Percentiles rank a stretch among this genome's conserved stretches.
Conservation (phyloP, 2,329 filamentous ascomycete species). For the Fusarium papillatum region DNA sequence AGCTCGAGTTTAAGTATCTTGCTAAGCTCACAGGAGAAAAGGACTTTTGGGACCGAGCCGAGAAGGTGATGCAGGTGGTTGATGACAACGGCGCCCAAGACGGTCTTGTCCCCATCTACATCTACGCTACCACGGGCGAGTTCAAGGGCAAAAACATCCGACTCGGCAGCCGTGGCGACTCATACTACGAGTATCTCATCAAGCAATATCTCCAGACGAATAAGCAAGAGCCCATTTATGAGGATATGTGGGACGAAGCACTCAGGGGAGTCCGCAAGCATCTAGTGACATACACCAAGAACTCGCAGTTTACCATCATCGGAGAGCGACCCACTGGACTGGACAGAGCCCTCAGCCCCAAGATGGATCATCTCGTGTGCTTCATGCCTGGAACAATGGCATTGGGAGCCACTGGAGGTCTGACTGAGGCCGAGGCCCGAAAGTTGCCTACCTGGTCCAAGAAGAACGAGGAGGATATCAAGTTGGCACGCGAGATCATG, state of each 20-base stretch:
- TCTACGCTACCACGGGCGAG: conserved; percentile 82
- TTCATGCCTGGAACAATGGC: conserved; percentile 98
- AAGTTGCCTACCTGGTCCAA: conserved; percentile 80
- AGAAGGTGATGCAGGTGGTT: conserved; percentile 92
- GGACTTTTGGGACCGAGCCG: conserved; percentile 91
- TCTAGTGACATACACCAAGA: conserved; percentile 88
- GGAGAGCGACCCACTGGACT: conserved; percentile 88
- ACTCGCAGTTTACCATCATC: conserved; percentile 87
- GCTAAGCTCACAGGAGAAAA: conserved; percentile 94
- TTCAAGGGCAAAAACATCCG: conserved; percentile 91
- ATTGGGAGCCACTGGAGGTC: conserved; percentile 85
- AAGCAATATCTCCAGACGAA: conserved; percentile 98
- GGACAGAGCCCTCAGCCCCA: conserved; percentile 75
- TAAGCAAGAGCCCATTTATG: conserved; percentile 86
- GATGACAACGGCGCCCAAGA: conserved; percentile 85
- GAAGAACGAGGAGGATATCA: conserved; percentile 88
- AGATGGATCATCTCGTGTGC: conserved; percentile 99
- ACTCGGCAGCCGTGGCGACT: conserved; percentile 93
- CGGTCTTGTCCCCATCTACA: conserved; percentile 92
- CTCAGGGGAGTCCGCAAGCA: conserved; percentile 91
- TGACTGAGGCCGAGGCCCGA: conserved; percentile 81
- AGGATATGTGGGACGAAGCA: conserved; percentile 93
- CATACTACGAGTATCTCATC: conserved; percentile 98
- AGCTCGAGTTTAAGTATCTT: conserved; percentile 97
- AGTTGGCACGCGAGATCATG: conserved; percentile 89